Base-by-base conservation (phyloP, 179 eudicot genomes). In the Patellifolia procumbens region DNA sequence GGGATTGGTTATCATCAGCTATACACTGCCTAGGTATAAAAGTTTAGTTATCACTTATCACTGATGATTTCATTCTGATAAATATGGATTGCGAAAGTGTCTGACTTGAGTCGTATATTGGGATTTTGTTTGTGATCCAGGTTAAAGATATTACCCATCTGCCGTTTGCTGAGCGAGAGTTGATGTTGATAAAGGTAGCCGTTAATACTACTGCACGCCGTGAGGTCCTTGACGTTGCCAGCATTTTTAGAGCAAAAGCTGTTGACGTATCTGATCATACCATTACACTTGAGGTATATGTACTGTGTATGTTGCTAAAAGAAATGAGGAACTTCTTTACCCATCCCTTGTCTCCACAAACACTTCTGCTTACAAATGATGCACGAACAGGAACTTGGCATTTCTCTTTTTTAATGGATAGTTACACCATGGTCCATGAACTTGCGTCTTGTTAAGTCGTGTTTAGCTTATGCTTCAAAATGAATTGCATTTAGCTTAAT, bases 211-310 rank as follows among this genome's bases (percentile, higher is more conserved):
- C 90, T 78, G 98, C 98, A 32, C 86, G 97, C 34, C 87, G 98
- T 81, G 87, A 89, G 83, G 93, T 93, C 75, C 93, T 93, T 63
- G 98, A 93, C 80, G 88, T 90, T 76, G 91, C 98, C 74, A 89
- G 86, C 75, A 90, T 93, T 75, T 93, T 93, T 81, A 82, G 97
- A 73, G 97, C 95, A 64, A 93, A 91, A 78, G 87, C 92, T 34
- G 97, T 93, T 75, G 98, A 93, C 79, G 91, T 91, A 64, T 93
- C 98, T 70, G 95, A 90, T 77, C 98, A 93, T 79, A 93, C 97
- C 52, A 79, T 93, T 62, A 93, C 98, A n/a, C 85, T 93, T 63
- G 97, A 93, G 98, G 98, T 93, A 81, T 20, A 81, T 20, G 13
- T 51, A 20, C 43, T 73, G 74, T 8, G 42, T 68, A 26, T 15